Evolutionary conservation across 2,329 filamentous ascomycete species (phyloP), one percentile per base, ranked within the genome.

Genomic region (Penicillium sp.): DNA sequence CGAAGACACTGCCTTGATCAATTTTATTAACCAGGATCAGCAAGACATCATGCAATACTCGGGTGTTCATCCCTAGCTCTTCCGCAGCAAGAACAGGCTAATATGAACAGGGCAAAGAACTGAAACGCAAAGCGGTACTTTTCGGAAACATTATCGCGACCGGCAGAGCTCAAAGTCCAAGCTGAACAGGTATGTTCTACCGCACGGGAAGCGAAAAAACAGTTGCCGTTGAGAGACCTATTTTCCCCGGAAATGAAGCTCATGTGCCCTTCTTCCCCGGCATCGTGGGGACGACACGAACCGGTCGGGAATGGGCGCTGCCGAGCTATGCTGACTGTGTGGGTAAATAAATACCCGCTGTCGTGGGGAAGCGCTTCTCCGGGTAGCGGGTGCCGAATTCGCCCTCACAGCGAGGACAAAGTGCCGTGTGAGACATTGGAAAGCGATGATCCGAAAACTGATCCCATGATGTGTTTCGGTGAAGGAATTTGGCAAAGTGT

Each of bases 221-320:
- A 42, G 19, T 21, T 23, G 27, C 27, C 46, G 46, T 48, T 27
- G n/a, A 11, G 16, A 31, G 5, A 48, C 29, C 14, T 21, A 31
- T 16, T 4, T 48, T 48, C 27, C 26, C 27, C 26, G 16, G n/a
- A 48, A 13, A 16, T 48, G 46, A 48, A 48, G 46, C 46, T 33
- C 43, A 46, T 16, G 46, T 37, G 33, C 25, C 35, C 10, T 39
- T n/a, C 44, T 10, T 44, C 26, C 26, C 37, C 55, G 55, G 55
- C 50, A 58, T 58, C 37, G 46, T 54, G 37, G 25, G 25, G 25
- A 50, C 47, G 37, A 29, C 45, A 54, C 46, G 39, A 49, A 53
- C 55, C 50, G 50, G 33, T 31, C 50, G 50, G 45, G 50, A 42
- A 29, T 39, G 26, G 27, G 31, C 37, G 45, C 35, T 54, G 45